These are phyloP conservation scores for Tetrapisispora nanseiensis DNA, from an alignment of 805 yeast species.

Conservation along the genomic window DNA sequence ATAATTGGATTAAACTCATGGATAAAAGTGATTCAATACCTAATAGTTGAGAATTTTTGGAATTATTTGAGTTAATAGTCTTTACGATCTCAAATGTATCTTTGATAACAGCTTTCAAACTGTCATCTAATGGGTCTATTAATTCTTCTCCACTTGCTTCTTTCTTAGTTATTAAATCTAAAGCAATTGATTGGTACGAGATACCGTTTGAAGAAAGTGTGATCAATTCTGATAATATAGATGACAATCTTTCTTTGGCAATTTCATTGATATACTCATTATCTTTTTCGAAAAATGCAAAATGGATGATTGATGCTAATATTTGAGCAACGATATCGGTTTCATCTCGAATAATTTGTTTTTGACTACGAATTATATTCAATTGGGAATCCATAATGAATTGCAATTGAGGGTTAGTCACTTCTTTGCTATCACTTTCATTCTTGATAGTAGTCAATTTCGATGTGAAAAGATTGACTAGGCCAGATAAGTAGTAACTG, in stretches of 20 bases:
- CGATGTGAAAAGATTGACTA: constrained; percentile 11
- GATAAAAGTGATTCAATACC: constrained; percentile 74
- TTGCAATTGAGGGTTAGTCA: constrained; percentile 9
- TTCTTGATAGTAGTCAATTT: constrained; percentile 3
- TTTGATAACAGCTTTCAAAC: constrained; percentile 37
- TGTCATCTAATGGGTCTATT: constrained; percentile 46
- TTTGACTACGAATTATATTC: constrained; percentile 41
- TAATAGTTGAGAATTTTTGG: constrained; percentile 33
- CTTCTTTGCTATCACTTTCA: constrained; percentile 12
- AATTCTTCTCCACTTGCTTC: constrained; percentile 23
- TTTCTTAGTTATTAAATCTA: constrained; percentile 29
- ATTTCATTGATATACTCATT: constrained; percentile 17
- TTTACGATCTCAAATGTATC: constrained; percentile 42
- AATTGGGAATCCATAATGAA: constrained; percentile 56
- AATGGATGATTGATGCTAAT: constrained; percentile 23
- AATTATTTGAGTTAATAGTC: constrained; percentile 26
- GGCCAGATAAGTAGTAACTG: constrained; percentile 18
- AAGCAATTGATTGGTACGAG: constrained; percentile 51
- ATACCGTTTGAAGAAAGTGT: constrained; percentile 14
- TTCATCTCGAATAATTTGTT: constrained; percentile 16
- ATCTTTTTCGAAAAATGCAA: constrained; percentile 26
- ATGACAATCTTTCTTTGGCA: constrained; percentile 54
- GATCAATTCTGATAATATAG: constrained; percentile 54
- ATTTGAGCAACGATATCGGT: constrained; percentile 24
- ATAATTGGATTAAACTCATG: constrained; percentile 66